phyloP scores from a whole-genome alignment of 331 rosid genomes.

The Acacia concinna region DNA sequence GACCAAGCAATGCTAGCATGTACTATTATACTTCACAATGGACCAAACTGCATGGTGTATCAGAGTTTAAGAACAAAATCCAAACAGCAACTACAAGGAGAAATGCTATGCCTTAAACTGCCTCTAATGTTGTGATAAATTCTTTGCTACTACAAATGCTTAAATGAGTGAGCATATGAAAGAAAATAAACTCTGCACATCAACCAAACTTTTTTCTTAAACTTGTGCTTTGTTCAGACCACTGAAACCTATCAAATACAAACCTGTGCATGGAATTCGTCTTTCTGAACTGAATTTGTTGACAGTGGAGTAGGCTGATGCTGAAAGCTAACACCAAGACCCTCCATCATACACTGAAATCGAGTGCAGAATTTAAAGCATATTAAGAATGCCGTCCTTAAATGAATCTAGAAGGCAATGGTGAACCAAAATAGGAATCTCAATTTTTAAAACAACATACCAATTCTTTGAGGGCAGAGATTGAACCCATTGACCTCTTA shows the following conservation, averaged over 20 bases:
- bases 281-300: conserved; percentile 56
- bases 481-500: conserved; percentile 61
- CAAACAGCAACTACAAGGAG: neutral
- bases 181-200: conserved; percentile 5
- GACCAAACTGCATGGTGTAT: neutral
- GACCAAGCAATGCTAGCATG: neutral
- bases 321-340: conserved; percentile 71
- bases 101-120: neutral
- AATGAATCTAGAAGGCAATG: neutral
- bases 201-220: neutral
- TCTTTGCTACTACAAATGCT: neutral
- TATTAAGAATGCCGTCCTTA: conserved; percentile 27
- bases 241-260: conserved; percentile 29
- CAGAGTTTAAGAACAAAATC: conserved; percentile 7
- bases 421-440: neutral
- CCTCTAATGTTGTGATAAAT: neutral
- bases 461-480: conserved; percentile 80
- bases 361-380: conserved; percentile 28
- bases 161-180: neutral
- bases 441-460: conserved; percentile 41
- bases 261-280: conserved; percentile 92
- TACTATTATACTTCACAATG: conserved; percentile 27
- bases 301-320: conserved; percentile 56
- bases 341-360: conserved; percentile 77
- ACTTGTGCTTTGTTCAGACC: conserved; percentile 29